A percentile compares a stretch with the other conserved stretches of the same genome.
These are phyloP conservation scores for Ecytonucleospora hepatopenaei DNA, from an alignment of 371 early-diverging fungal genomes.

Conservation along the genomic window DNA sequence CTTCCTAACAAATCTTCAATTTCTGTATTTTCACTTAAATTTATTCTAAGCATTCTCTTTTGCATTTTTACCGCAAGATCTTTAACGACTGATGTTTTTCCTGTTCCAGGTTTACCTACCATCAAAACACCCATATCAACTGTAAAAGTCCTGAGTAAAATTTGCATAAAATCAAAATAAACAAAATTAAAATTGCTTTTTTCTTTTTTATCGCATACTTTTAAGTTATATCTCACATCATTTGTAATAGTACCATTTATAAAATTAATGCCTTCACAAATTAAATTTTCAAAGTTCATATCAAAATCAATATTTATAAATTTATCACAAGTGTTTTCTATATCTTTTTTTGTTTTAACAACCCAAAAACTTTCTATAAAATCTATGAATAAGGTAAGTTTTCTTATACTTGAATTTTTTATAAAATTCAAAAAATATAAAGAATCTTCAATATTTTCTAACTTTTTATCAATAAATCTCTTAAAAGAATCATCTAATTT, in stretches of 20 bases:
- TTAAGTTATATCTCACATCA: background rate
- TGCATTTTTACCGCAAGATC: conserved; percentile 70
- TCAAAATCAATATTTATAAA: background rate
- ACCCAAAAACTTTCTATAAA: conserved; percentile 11
- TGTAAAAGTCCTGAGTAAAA: conserved; percentile 71
- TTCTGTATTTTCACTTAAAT: conserved; percentile 95
- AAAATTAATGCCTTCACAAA: background rate
- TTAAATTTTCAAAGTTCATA: background rate
- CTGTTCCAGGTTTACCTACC: conserved; percentile 89
- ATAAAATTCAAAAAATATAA: background rate
- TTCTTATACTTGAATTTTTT: conserved; percentile 8
- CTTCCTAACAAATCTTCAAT: conserved; percentile 89
- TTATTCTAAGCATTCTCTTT: conserved; percentile 76
- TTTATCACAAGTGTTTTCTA: background rate
- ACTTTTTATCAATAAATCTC: background rate
- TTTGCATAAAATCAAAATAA: conserved; percentile 64
- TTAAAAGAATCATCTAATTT: too few relatives aligned
- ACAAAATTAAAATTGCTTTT: conserved; percentile 21
- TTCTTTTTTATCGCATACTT: conserved; percentile 13
- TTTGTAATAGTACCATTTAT: background rate
- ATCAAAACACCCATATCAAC: conserved; percentile 78
- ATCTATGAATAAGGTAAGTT: conserved; percentile 3
- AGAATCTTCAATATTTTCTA: background rate
- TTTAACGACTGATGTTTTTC: conserved; percentile 84
- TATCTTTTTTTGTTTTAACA: conserved; percentile 14